phyloP scores from a whole-genome alignment of 1,284 basidiomycete species.

The Omphalotus olearius region DNA sequence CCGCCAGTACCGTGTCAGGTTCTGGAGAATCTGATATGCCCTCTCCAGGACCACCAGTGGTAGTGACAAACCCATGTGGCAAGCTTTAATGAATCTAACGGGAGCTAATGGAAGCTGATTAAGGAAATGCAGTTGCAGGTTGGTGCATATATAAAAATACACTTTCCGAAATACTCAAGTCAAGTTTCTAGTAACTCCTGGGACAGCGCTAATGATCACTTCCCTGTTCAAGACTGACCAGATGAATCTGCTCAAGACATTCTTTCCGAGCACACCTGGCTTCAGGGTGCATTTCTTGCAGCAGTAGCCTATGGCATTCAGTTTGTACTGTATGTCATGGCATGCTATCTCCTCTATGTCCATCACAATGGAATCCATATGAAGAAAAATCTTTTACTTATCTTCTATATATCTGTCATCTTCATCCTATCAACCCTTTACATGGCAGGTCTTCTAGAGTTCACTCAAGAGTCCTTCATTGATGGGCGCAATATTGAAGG shows the following conservation, averaged over 20 bases:
- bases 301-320: slow-evolving; percentile 26
- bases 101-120: too few species aligned
- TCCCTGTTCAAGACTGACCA: slow-evolving; percentile 9
- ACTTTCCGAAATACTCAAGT: too few species aligned
- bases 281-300: slow-evolving; percentile 25
- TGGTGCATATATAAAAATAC: too few species aligned
- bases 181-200: too few species aligned
- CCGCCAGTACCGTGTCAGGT: too few species aligned
- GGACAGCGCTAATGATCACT: not conserved
- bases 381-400: slow-evolving; percentile 11
- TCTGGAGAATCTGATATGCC: too few species aligned
- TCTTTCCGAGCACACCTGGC: slow-evolving; percentile 27
- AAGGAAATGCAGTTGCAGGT: too few species aligned
- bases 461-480: slow-evolving; percentile 26
- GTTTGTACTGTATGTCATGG: slow-evolving; percentile 18
- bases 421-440: slow-evolving; percentile 25
- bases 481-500: slow-evolving; percentile 29
- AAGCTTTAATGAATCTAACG: too few species aligned
- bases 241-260: slow-evolving; percentile 18
- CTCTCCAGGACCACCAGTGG: too few species aligned
- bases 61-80: too few species aligned
- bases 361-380: slow-evolving; percentile 3
- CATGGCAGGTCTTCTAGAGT: slow-evolving; percentile 17
- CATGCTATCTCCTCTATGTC: slow-evolving; percentile 16
- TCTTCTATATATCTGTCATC: slow-evolving; percentile 22